Percentiles rank a stretch among this genome's conserved stretches.
Conservation (phyloP, 257 asterid species). For the Solanum etuberosum region DNA sequence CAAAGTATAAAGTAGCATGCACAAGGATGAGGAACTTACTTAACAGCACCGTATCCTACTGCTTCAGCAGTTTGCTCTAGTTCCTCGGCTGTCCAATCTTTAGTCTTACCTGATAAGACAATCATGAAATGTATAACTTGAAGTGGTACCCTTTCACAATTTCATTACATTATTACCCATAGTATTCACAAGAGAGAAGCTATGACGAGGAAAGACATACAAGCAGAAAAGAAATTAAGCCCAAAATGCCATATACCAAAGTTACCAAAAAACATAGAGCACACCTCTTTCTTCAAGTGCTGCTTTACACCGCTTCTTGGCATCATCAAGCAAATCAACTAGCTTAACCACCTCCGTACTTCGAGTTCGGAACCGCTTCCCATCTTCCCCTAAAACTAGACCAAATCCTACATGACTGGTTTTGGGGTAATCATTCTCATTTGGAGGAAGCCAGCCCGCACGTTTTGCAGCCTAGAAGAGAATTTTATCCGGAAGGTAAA, state of each 20-base stretch:
- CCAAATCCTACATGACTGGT: slow-evolving; percentile 88
- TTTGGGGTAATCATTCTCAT: slow-evolving; percentile 55
- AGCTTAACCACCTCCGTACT: slow-evolving; percentile 84
- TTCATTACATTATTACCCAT: neutral
- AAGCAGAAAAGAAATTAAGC: neutral
- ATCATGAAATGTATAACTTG: neutral
- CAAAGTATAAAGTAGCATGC: neutral
- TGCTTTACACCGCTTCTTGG: slow-evolving; percentile 65
- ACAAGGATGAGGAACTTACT: slow-evolving; percentile 34
- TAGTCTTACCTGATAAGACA: slow-evolving; percentile 52
- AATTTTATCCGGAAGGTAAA: slow-evolving; percentile 4
- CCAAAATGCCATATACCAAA: neutral
- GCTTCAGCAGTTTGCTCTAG: slow-evolving; percentile 93
- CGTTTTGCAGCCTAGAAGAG: slow-evolving; percentile 69
- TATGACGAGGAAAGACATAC: neutral
- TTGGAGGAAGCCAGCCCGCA: slow-evolving; percentile 90
- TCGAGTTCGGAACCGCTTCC: slow-evolving; percentile 85
- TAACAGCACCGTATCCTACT: slow-evolving; percentile 93
- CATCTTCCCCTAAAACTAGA: slow-evolving; percentile 87
- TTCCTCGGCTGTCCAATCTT: slow-evolving; percentile 79
- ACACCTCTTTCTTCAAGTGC: slow-evolving; percentile 75
- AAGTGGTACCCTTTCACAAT: neutral
- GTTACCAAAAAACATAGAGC: neutral
- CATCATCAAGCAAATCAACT: slow-evolving; percentile 87
- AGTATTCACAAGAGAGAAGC: neutral